Evolutionary conservation across 805 yeast genomes (phyloP).

Genomic region (Candida gorgasii): DNA sequence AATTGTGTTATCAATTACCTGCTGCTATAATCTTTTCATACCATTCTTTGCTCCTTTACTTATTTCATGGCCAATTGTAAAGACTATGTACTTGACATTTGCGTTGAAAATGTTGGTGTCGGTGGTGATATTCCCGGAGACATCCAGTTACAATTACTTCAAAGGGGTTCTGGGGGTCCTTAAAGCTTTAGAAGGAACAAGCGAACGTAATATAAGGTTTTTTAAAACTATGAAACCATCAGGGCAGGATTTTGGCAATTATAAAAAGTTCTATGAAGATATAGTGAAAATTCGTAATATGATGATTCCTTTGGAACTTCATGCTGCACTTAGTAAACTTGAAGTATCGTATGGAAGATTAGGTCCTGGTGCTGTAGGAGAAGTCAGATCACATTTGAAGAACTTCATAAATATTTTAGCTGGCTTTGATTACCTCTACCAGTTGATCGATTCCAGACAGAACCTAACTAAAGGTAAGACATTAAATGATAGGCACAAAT

Average conservation of each 20-base stretch:
- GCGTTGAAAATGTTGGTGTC: slow-evolving; percentile 22
- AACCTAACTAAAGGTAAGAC: slow-evolving; percentile 21
- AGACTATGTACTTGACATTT: slow-evolving; percentile 26
- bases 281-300: slow-evolving; percentile 20
- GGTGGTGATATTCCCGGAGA: slow-evolving; percentile 28
- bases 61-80: slow-evolving; percentile 21
- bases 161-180: slow-evolving; percentile 19
- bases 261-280: slow-evolving; percentile 19
- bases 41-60: slow-evolving; percentile 28
- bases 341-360: slow-evolving; percentile 31
- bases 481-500: slow-evolving; percentile 16
- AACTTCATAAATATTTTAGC: slow-evolving; percentile 23
- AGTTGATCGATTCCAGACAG: slow-evolving; percentile 27
- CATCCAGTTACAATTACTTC: slow-evolving; percentile 24
- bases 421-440: slow-evolving; percentile 29
- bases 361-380: slow-evolving; percentile 27
- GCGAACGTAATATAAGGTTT: slow-evolving; percentile 23
- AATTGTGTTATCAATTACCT: slow-evolving; percentile 22
- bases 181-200: slow-evolving; percentile 15
- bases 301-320: slow-evolving; percentile 21
- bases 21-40: slow-evolving; percentile 26
- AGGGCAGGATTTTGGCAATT: slow-evolving; percentile 22
- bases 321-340: slow-evolving; percentile 18
- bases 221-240: slow-evolving; percentile 30
- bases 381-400: slow-evolving; percentile 25